Evolutionary conservation across 768 basidiomycete genomes (phyloP), one percentile per base, ranked within the genome.

Genomic region (Tylopilus sp.): DNA sequence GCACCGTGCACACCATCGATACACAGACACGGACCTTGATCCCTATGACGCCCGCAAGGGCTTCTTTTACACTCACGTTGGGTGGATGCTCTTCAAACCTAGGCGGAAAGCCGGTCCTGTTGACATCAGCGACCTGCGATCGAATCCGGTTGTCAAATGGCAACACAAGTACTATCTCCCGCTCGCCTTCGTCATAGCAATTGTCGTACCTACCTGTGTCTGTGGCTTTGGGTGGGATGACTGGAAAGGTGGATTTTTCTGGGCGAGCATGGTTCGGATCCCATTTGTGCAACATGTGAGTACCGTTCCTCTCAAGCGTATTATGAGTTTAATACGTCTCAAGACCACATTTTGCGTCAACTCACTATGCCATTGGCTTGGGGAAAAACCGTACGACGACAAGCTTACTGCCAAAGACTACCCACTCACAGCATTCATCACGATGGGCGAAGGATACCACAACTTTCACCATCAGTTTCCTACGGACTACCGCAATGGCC

Each of bases 391-490:
- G 13, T 95, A 91, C 66, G 91, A 95, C 71, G 88, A 91, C 79
- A 92, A 91, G 75, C 87, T 91, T 69, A 88, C 89, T n/a, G 91
- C 93, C 3, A 78, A 83, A 46, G 91, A 95, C 71, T 91, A 91
- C 69, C 68, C 89, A 44, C 71, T 92, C 67, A 94, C 91, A 31
- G 92, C 91, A 6, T 73, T 95, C 35, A 84, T 82, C 53, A 94
- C 92, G n/a, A 84, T 92, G 65, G 93, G 93, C 47, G 93, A 95
- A 68, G 92, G 93, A 20, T 95, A 95, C 74, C 93, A 95, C 78
- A 95, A 95, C 71, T 94, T 93, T 82, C 93, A 95, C 73, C 92
- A 95, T 64, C 81, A 80, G 59, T 95, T 94, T 81, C 91, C 92
- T 12, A 90, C 91, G 87, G 93, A 95, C 70, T 95, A 91, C 74